phyloP scores from a whole-genome alignment of 106 monocot genomes.

The Allium sativum region DNA sequence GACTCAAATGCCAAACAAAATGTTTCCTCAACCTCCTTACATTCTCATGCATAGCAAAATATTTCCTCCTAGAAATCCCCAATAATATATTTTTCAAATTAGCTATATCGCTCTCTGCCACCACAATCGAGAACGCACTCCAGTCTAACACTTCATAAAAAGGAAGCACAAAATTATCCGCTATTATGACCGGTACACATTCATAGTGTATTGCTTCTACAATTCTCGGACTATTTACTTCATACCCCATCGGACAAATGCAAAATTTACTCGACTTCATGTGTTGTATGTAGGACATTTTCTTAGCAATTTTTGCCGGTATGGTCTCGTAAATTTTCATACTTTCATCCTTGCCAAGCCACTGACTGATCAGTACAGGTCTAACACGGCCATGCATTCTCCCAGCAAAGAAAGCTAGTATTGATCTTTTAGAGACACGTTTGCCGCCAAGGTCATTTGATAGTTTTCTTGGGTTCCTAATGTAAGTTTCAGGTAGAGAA shows the following conservation, averaged over 20 bases:
- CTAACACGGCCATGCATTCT: conserved; percentile 74
- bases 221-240: conserved; percentile 86
- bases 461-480: conserved; percentile 43
- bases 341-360: conserved; percentile 42
- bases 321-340: conserved; percentile 48
- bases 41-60: conserved; percentile 47
- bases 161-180: conserved; percentile 67
- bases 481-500: conserved; percentile 88
- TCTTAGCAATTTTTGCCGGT: conserved; percentile 22
- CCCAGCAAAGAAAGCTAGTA: conserved; percentile 81
- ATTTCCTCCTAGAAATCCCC: conserved; percentile 23
- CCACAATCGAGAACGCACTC: conserved; percentile 54
- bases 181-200: conserved; percentile 80
- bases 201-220: conserved; percentile 77
- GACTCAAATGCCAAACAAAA: conserved; percentile 72
- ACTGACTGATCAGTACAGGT: conserved; percentile 44
- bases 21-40: conserved; percentile 65
- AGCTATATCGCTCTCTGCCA: conserved; percentile 67
- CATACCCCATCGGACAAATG: conserved; percentile 77
- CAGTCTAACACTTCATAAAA: conserved; percentile 68
- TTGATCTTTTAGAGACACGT: conserved; percentile 35
- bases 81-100: conserved; percentile 47
- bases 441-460: conserved; percentile 53
- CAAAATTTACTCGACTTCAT: conserved; percentile 76
- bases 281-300: conserved; percentile 53